Evolutionary conservation across 2,329 filamentous ascomycete genomes (phyloP), one percentile per base, ranked within the genome.

Genomic region (Talaromyces atroroseus): DNA sequence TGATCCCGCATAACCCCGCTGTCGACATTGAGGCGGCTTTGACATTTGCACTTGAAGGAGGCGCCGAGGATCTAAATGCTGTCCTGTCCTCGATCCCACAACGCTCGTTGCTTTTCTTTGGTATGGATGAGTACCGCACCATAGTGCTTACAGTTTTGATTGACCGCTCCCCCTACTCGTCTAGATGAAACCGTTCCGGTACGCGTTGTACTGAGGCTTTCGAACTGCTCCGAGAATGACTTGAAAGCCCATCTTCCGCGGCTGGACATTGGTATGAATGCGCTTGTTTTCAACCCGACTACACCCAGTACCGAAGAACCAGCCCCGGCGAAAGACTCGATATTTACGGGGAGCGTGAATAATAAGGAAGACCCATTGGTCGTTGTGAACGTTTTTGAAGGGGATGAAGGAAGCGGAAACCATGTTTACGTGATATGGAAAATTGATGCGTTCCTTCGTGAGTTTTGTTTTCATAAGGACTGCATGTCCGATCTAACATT

Each of bases 121-220:
- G 80, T 76, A 69, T 48, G 69, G 53, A 40, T 12, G 45, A 21
- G 44, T 48, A 38, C 56, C 18, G 6, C n/a, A 7, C 36, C 36
- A 40, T 18, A 40, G 20, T 40, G 2, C 5, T 8, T 8, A 3
- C 36, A 40, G 24, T 23, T 34, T 45, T 51, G 52, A 29, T 49
- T 53, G 49, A 58, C 32, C 32, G 24, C 11, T 77, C 74, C 79
- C 77, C 77, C 77, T 81, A 77, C 73, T 69, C 59, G 34, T 66
- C 58, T 68, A 83, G 81, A 84, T 78, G 81, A 84, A 71, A 70
- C 74, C 47, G 71, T 81, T 36, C 72, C 75, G 21, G 74, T 78
- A 20, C 77, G 80, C 62, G 68, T 82, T 48, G 73, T 82, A 38
- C 71, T 83, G 36, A 71, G 78, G 59, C 75, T 80, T 14, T 77